These are phyloP conservation scores for Sphagnum contortum DNA, from an alignment of 225 moss, liverwort and hornwort genomes.

Conservation along the genomic window DNA sequence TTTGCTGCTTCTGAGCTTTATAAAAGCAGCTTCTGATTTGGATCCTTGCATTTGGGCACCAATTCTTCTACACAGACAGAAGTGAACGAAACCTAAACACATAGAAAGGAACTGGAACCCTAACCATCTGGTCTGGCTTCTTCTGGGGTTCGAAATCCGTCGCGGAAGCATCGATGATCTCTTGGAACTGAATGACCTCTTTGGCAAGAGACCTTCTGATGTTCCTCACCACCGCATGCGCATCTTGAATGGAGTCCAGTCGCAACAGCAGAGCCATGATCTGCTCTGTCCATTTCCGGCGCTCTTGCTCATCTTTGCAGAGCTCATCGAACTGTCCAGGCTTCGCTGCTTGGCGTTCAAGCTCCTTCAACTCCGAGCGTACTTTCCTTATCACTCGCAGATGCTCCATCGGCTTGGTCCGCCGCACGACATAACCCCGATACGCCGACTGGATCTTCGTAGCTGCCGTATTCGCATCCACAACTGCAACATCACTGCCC, in stretches of 20 bases:
- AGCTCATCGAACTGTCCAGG: neutral
- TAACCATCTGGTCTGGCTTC: no score
- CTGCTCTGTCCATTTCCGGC: constrained; percentile 16
- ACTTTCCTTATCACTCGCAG: constrained; percentile 18
- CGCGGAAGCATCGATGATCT: constrained; percentile 44
- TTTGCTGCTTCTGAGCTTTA: no score
- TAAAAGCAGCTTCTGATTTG: no score
- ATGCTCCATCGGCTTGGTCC: constrained; percentile 18
- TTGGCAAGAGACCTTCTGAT: constrained; percentile 40
- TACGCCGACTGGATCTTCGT: constrained; percentile 17
- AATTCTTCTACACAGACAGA: no score
- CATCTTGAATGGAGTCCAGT: constrained; percentile 57
- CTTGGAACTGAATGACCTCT: constrained; percentile 59
- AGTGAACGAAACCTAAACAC: no score
- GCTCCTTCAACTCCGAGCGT: constrained; percentile 8
- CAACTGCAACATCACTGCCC: neutral
- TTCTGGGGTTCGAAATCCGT: constrained; percentile 10
- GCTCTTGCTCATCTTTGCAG: constrained; percentile 5
- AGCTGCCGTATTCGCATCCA: constrained; percentile 14
- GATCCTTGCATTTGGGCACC: no score
- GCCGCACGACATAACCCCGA: constrained; percentile 15
- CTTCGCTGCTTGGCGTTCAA: constrained; percentile 6
- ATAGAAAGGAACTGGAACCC: no score
- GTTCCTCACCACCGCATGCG: constrained; percentile 41
- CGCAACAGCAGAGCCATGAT: constrained; percentile 23